Percentiles rank a stretch among this genome's conserved stretches.
Conservation (phyloP, 1,139 yeast species). For the Lodderomyces oxycetoniae region DNA sequence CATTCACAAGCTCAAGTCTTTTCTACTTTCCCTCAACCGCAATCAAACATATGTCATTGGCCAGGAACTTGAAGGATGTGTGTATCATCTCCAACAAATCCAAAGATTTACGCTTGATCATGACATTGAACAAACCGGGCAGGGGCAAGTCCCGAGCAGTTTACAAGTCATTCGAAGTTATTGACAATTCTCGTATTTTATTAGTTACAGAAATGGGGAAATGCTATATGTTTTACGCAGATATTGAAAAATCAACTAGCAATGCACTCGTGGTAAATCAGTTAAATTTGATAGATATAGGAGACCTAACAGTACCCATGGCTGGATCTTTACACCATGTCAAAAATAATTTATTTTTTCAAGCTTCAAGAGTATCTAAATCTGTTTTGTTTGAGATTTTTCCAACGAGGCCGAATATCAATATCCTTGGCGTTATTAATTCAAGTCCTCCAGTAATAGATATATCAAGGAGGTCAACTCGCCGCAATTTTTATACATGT, state of each 20-base stretch:
- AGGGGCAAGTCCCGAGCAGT: conserved; percentile 2
- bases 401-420: conserved; percentile 24
- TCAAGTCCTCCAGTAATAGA: conserved; percentile 38
- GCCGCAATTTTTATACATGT: conserved; percentile 23
- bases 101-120: not conserved
- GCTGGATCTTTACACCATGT: conserved; percentile 30
- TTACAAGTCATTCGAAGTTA: conserved; percentile 15
- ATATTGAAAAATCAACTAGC: conserved; percentile 9
- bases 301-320: conserved; percentile 26
- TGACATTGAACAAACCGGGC: conserved; percentile 5
- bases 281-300: conserved; percentile 27
- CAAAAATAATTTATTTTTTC: conserved; percentile 27
- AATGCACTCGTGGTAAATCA: conserved; percentile 15
- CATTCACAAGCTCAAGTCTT: conserved; percentile 25
- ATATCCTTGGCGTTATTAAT: conserved; percentile 9
- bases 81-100: conserved; percentile 1
- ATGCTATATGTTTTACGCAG: conserved; percentile 25
- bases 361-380: conserved; percentile 29
- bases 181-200: conserved; percentile 27
- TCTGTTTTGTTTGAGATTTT: conserved; percentile 30
- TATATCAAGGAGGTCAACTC: conserved; percentile 13
- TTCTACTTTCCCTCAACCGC: conserved; percentile 30
- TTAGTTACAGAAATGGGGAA: conserved; percentile 30
- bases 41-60: conserved; percentile 14
- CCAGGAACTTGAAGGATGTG: conserved; percentile 9